phyloP scores from a whole-genome alignment of 2,329 filamentous ascomycete genomes.

The Sclerotinia borealis region DNA sequence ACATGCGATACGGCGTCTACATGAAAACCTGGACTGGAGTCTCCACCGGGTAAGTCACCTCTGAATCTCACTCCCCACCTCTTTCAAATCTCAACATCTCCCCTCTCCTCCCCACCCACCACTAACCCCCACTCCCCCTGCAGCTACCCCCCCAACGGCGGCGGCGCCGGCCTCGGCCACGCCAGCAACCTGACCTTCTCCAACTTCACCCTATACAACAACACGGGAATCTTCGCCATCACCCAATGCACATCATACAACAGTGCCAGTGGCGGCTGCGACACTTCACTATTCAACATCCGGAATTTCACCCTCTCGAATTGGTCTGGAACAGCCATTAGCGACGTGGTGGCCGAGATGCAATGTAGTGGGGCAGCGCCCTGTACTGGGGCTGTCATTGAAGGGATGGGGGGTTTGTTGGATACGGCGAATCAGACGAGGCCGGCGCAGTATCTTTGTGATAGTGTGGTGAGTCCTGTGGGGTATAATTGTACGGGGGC shows the following conservation, averaged over 20 bases:
- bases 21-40: conserved; percentile 55
- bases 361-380: conserved; percentile 32
- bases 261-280: conserved; percentile 35
- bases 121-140: too few species aligned
- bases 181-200: conserved; percentile 2
- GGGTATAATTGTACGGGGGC: conserved; percentile 9
- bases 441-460: conserved; percentile 5
- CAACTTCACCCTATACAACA: conserved; percentile 4
- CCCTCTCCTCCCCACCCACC: too few species aligned
- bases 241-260: conserved; percentile 38
- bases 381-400: not conserved
- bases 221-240: conserved; percentile 28
- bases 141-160: conserved; percentile 52
- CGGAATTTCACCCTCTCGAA: conserved; percentile 22
- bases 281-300: conserved; percentile 37
- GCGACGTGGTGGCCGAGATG: conserved; percentile 26
- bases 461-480: not conserved
- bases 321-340: conserved; percentile 19
- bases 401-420: not conserved
- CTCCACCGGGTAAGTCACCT: too few species aligned
- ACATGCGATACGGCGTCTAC: conserved; percentile 37
- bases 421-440: conserved; percentile 9
- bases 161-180: conserved; percentile 47
- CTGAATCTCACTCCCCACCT: too few species aligned
- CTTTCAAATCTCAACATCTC: too few species aligned